These are phyloP conservation scores for Tilletia walkeri DNA, from an alignment of 1,284 basidiomycete species.

Conservation along the genomic window DNA sequence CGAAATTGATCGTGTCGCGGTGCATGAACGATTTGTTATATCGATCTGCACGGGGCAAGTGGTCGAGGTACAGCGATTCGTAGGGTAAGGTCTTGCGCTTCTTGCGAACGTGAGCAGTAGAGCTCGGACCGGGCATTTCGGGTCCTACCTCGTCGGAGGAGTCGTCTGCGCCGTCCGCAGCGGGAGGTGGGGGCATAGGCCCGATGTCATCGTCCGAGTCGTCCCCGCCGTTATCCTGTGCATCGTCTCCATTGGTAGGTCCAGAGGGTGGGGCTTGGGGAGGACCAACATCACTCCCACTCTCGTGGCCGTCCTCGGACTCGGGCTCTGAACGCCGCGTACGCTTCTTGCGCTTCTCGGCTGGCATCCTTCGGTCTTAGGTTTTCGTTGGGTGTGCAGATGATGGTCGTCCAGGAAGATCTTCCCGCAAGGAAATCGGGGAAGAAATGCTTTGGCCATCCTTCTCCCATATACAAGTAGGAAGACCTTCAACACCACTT, in stretches of 20 bases:
- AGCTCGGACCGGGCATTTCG: background rate
- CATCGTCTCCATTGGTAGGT: background rate
- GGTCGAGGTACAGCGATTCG: constrained; percentile 81
- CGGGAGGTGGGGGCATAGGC: constrained; percentile 19
- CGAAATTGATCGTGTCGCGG: constrained; percentile 84
- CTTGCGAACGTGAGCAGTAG: constrained; percentile 12
- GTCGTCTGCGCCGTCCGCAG: constrained; percentile 7
- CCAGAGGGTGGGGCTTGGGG: background rate
- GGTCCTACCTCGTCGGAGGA: background rate
- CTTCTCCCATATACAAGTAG: background rate
- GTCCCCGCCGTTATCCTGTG: constrained; percentile 1
- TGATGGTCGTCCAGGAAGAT: background rate
- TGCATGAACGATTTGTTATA: constrained; percentile 99
- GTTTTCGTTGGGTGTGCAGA: background rate
- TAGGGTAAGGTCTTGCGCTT: constrained; percentile 65
- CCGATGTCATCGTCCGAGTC: constrained; percentile 20
- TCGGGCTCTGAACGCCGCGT: background rate
- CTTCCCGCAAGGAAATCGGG: too few relatives aligned
- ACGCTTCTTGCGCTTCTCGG: background rate
- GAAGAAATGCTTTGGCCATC: background rate
- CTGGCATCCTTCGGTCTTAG: background rate
- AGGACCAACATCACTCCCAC: background rate
- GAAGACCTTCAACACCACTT: background rate
- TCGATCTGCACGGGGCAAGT: constrained; percentile 85
- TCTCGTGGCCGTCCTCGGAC: background rate